Evolutionary conservation across 768 basidiomycete species (phyloP).

Genomic region (Pisolithus orientalis): DNA sequence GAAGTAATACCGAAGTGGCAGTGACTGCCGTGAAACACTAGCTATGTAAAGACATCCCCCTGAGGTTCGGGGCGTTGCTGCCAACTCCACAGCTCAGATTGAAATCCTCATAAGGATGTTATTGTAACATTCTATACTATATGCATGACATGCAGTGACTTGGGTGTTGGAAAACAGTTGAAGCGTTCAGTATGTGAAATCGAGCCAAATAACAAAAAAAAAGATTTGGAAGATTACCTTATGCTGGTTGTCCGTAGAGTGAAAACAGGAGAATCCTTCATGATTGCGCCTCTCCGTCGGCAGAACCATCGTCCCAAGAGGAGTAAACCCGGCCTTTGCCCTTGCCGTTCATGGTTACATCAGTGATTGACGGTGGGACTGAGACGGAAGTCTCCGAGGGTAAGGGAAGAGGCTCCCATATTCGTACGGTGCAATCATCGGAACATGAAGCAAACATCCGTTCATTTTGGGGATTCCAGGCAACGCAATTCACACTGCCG

Average conservation of each 20-base stretch:
- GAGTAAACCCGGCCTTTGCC: constrained; percentile 61
- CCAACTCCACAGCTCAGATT: constrained; percentile 4
- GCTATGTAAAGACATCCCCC: neutral
- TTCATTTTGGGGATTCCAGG: constrained; percentile 89
- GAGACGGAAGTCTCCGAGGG: constrained; percentile 11
- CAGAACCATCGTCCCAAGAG: constrained; percentile 30
- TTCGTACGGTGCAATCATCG: constrained; percentile 85
- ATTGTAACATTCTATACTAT: constrained; percentile 28
- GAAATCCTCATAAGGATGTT: constrained; percentile 20
- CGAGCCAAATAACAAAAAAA: constrained; percentile 15
- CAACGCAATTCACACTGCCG: constrained; percentile 91
- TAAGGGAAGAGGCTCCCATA: constrained; percentile 62
- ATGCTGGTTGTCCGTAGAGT: constrained; percentile 24
- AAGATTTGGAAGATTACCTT: constrained; percentile 23
- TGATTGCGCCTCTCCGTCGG: constrained; percentile 6
- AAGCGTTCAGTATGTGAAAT: constrained; percentile 15
- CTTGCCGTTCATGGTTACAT: constrained; percentile 38
- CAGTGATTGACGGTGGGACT: constrained; percentile 14
- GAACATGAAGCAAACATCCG: constrained; percentile 96
- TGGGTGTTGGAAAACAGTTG: constrained; percentile 17
- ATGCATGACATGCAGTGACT: constrained; percentile 25
- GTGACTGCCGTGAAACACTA: neutral
- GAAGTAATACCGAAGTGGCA: no score
- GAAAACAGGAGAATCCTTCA: constrained; percentile 14
- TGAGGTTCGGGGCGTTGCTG: neutral